phyloP scores from a whole-genome alignment of 139 green algal species.

The Klebsormidium nitens region DNA sequence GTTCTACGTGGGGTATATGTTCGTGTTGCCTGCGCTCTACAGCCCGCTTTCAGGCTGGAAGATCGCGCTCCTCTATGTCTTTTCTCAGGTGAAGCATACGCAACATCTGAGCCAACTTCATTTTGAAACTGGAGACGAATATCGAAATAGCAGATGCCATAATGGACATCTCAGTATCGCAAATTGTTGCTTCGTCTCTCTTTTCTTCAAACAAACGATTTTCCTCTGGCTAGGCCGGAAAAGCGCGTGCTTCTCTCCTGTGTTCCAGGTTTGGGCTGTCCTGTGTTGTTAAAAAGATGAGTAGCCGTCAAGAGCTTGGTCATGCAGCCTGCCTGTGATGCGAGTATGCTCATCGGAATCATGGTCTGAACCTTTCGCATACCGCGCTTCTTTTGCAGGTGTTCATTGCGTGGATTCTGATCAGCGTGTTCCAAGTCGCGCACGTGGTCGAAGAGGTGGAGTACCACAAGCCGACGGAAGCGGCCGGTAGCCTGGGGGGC shows the following conservation, averaged over 20 bases:
- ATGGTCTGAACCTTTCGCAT: no score
- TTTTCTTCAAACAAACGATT: no score
- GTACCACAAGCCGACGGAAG: constrained; percentile 14
- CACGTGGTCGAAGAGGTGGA: constrained; percentile 53
- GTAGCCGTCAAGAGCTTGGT: no score
- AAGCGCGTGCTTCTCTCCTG: no score
- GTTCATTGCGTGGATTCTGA: constrained; percentile 56
- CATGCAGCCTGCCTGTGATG: no score
- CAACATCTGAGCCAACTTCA: background rate
- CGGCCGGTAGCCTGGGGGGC: constrained; percentile 6
- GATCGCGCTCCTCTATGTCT: constrained; percentile 18
- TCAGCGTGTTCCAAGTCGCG: constrained; percentile 70
- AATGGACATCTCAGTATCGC: background rate
- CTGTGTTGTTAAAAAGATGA: no score
- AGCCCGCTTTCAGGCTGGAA: background rate
- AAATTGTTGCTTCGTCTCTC: no score
- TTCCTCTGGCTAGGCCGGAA: no score
- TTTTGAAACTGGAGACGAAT: background rate
- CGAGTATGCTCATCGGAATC: no score
- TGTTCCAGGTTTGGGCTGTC: no score
- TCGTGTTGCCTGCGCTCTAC: constrained; percentile 24
- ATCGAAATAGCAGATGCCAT: background rate
- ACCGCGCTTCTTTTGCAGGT: constrained; percentile 20
- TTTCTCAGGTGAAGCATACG: constrained; percentile 12
- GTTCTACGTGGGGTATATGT: constrained; percentile 31